Evolutionary conservation across 2,329 filamentous ascomycete species (phyloP).

Genomic region (Penicillium sp.): DNA sequence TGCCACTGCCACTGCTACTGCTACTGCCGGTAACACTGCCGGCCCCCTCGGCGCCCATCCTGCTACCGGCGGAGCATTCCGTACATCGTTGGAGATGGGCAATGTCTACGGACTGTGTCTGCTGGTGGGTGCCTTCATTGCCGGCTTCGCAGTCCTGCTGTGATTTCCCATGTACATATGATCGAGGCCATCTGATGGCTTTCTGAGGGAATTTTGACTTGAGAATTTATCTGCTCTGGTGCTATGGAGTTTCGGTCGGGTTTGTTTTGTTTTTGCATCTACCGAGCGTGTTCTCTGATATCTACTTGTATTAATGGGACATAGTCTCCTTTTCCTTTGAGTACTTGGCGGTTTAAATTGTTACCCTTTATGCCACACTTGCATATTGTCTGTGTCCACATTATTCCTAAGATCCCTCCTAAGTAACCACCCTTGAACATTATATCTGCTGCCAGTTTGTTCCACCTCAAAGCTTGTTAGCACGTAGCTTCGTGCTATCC

Average conservation of each 20-base stretch:
- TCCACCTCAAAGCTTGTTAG: constrained; percentile 14
- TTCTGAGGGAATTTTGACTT: background rate
- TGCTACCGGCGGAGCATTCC: constrained; percentile 29
- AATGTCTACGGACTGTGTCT: constrained; percentile 54
- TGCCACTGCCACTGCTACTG: constrained; percentile 34
- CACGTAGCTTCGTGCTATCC: constrained; percentile 54
- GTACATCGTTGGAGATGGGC: constrained; percentile 43
- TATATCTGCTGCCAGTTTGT: too few species aligned
- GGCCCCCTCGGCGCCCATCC: constrained; percentile 29
- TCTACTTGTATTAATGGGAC: constrained; percentile 7
- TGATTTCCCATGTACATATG: constrained; percentile 25
- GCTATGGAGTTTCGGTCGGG: background rate
- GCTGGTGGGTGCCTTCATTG: constrained; percentile 52
- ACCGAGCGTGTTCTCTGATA: constrained; percentile 12
- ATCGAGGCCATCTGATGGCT: background rate
- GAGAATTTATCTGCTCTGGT: background rate
- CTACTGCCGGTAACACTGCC: constrained; percentile 33
- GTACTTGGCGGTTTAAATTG: background rate
- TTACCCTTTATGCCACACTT: background rate
- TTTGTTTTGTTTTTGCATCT: constrained; percentile 12
- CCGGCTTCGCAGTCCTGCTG: constrained; percentile 53
- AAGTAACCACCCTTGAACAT: constrained; percentile 7
- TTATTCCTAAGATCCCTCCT: background rate
- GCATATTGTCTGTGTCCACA: background rate
- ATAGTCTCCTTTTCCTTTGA: background rate